Evolutionary conservation across 768 basidiomycete species (phyloP), one percentile per base, ranked within the genome.

Genomic region (Trametes maxima): DNA sequence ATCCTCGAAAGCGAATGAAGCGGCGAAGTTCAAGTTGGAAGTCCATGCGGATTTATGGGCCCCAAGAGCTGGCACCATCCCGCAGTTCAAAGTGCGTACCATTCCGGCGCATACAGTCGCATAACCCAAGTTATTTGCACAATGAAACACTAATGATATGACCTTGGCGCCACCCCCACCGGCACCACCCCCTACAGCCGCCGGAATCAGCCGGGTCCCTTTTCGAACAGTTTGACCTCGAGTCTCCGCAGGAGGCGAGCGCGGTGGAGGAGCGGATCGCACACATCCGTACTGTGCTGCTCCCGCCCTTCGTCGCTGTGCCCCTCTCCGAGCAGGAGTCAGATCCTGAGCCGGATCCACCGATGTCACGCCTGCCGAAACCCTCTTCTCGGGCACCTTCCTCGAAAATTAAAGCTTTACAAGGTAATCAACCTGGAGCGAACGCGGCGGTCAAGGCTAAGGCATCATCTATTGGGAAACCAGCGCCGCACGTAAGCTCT

Each of bases 241-340:
- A 37, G 42, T 10, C 8, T 8, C 25, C 59, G 1, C 42, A 13
- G 10, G 2, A 36, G 28, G 66, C 59, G 25, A 36, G 28, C 49
- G 57, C 54, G 5, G 19, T 67, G 14, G 66, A 67, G 33, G 60
- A 64, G 12, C 57, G 55, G 22, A 61, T 67, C 37, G 62, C 64
- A 2, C 48, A 60, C 46, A 63, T 67, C 47, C 63, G 67, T 16
- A 40, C 46, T 12, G 24, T 35, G 13, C 33, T 65, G 21, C 59
- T 63, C 13, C 59, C 67, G 22, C 39, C 61, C 4, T 63, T 64
- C 54, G 53, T 25, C 14, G 54, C 54, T 1, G 62, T 54, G 17
- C 57, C 54, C 4, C 28, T 28, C 6, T 48, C 53, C 1, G 40
- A 42, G 19, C 52, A 48, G n/a, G 53, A 55, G 4, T 33, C 57